These are phyloP conservation scores for Gossypium raimondii DNA, from an alignment of 345 rosid species.

Conservation along the genomic window DNA sequence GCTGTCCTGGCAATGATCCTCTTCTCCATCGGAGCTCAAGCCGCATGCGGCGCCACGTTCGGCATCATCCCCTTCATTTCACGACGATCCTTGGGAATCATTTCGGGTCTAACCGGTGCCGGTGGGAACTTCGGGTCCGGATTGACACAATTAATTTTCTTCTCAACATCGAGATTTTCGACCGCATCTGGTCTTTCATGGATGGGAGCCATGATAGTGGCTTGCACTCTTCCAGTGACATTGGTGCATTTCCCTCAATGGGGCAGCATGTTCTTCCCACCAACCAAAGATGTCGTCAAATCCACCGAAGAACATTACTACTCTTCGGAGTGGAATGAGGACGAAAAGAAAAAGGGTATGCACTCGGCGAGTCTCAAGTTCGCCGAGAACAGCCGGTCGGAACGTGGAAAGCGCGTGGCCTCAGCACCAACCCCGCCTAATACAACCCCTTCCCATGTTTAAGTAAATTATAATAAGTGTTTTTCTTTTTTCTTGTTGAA, in stretches of 20 bases:
- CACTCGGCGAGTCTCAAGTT: not conserved
- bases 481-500: not conserved
- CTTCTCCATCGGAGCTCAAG: constrained; percentile 51
- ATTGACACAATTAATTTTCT: not conserved
- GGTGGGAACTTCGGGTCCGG: constrained; percentile 6
- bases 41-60: constrained; percentile 83
- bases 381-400: constrained; percentile 4
- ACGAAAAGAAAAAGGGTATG: constrained; percentile 2
- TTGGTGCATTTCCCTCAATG: constrained; percentile 3
- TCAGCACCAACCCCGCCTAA: not conserved
- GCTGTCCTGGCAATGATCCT: constrained; percentile 5
- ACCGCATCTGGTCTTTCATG: not conserved
- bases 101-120: constrained; percentile 1
- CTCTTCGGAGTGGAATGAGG: not conserved
- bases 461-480: not conserved
- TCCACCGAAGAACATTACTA: constrained; percentile 2
- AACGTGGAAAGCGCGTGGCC: not conserved
- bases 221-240: not conserved
- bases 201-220: constrained; percentile 8
- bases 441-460: constrained; percentile 3
- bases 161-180: not conserved
- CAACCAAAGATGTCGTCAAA: not conserved
- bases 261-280: constrained; percentile 6
- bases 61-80: constrained; percentile 78
- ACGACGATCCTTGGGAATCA: constrained; percentile 48